phyloP scores from a whole-genome alignment of 2,329 filamentous ascomycete species.

The Akanthomyces uredinophilus region DNA sequence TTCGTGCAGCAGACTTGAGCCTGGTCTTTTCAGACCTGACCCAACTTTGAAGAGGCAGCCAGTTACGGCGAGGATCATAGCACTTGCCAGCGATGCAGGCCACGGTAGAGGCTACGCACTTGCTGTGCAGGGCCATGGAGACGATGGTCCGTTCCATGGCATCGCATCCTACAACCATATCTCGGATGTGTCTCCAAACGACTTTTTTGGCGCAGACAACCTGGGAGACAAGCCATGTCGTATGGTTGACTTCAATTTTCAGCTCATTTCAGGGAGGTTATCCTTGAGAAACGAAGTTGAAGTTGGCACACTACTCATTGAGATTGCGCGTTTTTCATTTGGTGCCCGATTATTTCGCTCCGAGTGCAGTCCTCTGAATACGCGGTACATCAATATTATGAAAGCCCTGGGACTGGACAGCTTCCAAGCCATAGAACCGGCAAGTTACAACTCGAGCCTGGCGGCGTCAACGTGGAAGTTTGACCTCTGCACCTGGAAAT shows the following conservation, averaged over 20 bases:
- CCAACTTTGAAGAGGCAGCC: background rate
- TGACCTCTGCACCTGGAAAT: background rate
- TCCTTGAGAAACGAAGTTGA: background rate
- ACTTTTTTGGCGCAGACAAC: background rate
- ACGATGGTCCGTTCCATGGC: background rate
- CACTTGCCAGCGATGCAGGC: background rate
- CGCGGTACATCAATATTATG: background rate
- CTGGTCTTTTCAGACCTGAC: background rate
- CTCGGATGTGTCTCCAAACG: background rate
- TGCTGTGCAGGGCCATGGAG: background rate
- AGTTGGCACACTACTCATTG: background rate
- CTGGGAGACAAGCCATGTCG: background rate
- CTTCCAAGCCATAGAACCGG: background rate
- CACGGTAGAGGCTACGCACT: background rate
- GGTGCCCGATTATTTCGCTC: background rate
- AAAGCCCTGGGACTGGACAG: background rate
- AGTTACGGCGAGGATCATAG: background rate
- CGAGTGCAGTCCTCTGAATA: slow-evolving; percentile 2
- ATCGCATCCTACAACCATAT: slow-evolving; percentile 4
- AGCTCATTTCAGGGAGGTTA: background rate
- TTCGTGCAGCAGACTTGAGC: background rate
- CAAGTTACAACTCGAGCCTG: background rate
- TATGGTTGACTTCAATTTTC: slow-evolving; percentile 9
- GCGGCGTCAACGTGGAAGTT: background rate
- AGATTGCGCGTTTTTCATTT: background rate